Evolutionary conservation across 108 stramenopile species (phyloP).

Genomic region (Poteriospumella lacustris): DNA sequence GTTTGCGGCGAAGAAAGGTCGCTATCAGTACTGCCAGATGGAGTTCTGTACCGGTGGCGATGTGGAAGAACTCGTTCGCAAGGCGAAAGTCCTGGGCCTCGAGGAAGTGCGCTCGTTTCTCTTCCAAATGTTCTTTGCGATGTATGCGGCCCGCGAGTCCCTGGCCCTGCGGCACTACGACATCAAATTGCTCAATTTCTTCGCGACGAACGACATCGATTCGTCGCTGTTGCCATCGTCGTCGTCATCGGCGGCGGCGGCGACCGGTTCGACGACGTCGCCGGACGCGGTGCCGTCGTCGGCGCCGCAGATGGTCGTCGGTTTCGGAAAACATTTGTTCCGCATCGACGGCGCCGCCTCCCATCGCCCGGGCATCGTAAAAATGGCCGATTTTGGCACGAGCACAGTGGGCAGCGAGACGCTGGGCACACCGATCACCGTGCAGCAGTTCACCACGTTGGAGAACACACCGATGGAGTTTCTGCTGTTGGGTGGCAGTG

Average conservation of each 20-base stretch:
- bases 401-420: slow-evolving; percentile 69
- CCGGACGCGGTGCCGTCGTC: neutral
- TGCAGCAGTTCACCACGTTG: slow-evolving; percentile 88
- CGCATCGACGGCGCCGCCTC: slow-evolving; percentile 56
- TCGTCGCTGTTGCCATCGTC: slow-evolving; percentile 31
- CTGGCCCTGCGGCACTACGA: slow-evolving; percentile 91
- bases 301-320: slow-evolving; percentile 60
- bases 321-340: slow-evolving; percentile 68
- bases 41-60: slow-evolving; percentile 88
- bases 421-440: slow-evolving; percentile 70
- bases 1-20: neutral
- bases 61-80: slow-evolving; percentile 75
- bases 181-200: slow-evolving; percentile 93
- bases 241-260: neutral
- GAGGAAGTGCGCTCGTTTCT: slow-evolving; percentile 58
- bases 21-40: slow-evolving; percentile 92
- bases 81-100: slow-evolving; percentile 33
- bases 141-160: slow-evolving; percentile 71
- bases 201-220: slow-evolving; percentile 52
- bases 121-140: slow-evolving; percentile 88
- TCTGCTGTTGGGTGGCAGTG: slow-evolving; percentile 68
- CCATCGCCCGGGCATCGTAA: slow-evolving; percentile 62
- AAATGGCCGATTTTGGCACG: slow-evolving; percentile 95
- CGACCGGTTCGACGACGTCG: neutral
- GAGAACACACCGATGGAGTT: slow-evolving; percentile 94